Base-by-base conservation (phyloP, 2,329 filamentous ascomycete species). In the Talaromyces rugulosus region DNA sequence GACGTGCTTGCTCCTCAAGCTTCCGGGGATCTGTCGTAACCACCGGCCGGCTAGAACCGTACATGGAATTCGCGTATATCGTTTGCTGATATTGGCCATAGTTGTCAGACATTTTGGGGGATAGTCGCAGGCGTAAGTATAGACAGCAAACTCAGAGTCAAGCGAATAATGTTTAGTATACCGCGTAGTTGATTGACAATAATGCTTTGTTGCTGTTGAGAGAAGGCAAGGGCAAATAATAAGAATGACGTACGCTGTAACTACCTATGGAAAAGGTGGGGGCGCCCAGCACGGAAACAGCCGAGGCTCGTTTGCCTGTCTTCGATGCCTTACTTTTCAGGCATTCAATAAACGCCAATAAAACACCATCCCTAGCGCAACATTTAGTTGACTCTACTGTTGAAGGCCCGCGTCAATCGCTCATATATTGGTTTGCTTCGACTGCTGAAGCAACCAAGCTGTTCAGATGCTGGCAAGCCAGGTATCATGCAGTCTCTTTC, bases 11-110 rank as follows among this genome's bases (percentile, higher is more conserved):
- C 31, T 79, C 77, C 67, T 87, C 82, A 3, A 88, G 77, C 59
- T 78, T 77, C 64, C 82, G 84, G 6, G 85, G 82, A 59, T 88
- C 82, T 2, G 85, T 88, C 0, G 85, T 87, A 52, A 87, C 80
- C 33, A 75, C 73, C 12, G 85, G 84, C 16, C 77, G 71, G 52
- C 77, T 70, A 58, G 80, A 77, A 51, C 77, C 71, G 14, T 85
- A 69, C 67, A 85, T 77, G 60, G 84, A 83, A 64, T 80, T 78
- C 62, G 74, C 74, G 65, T 87, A 85, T 60, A 87, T 78, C 42
- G 80, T 74, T 28, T 68, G 72, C 63, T 82, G 75, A 61, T 81
- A 81, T n/a, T 72, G 71, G 40, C 77, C 77, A 66, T 81, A 83
- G 16, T 73, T 76, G 50, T 71, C 65, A 7, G 70, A 64, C 73